Base-by-base conservation (phyloP, 2,329 filamentous ascomycete genomes). In the Zalaria sp. region DNA sequence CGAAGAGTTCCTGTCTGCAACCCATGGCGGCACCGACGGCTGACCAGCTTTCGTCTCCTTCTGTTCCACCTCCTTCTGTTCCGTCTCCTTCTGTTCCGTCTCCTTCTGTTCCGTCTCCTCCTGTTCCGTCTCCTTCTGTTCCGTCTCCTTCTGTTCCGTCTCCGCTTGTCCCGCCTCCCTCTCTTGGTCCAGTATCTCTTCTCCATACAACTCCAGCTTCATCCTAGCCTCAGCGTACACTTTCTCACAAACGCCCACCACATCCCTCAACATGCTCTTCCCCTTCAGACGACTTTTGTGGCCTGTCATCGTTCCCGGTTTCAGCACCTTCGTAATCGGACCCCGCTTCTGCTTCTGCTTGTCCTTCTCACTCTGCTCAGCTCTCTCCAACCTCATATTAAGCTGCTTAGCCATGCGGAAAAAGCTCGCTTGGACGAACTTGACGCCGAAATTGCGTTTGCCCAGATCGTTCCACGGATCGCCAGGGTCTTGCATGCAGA, bases 401-500 rank as follows among this genome's bases (percentile, higher is more conserved):
- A n/a, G 3, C 34, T 45, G 31, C 2, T 26, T 4, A 10, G 6
- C 8, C 11, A 37, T 26, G 27, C 5, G 53, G 27, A 26, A 10
- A 18, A 25, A 25, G 60, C 46, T 69, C 8, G 43, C 45, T 45
- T 69, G 63, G 10, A 78, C 50, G 43, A 76, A 67, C 44, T 64
- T 64, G 46, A 73, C 70, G 9, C 62, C 62, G 41, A 63, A 57
- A 36, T 59, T 64, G 41, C 65, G 65, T 35, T 59, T 57, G 29
- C 75, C 75, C 1, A 79, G 61, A 50, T 80, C 71, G 52, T 76
- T 77, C 50, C 63, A 62, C 18, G 65, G 63, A 50, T 77, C 66
- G 5, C 72, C 70, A 0, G 76, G 76, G 49, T 80, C 75, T 54
- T 77, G 73, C 9, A 80, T 59, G 44, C 62, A 71, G 39, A 79